These are phyloP conservation scores for Adansonia digitata DNA, from an alignment of 345 rosid genomes.

Conservation along the genomic window DNA sequence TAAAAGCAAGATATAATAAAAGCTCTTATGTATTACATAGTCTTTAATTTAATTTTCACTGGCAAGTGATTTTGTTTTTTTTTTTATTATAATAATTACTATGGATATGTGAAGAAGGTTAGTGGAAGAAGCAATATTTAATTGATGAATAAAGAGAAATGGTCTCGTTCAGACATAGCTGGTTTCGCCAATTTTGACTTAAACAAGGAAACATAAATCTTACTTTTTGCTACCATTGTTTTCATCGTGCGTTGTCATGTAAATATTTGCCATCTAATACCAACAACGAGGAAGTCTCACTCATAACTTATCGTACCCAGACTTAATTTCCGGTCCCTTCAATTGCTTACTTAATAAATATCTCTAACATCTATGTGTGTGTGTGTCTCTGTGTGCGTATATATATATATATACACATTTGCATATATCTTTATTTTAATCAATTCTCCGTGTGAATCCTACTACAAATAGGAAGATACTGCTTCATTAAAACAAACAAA, in stretches of 20 bases:
- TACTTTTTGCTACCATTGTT: conserved; percentile 5
- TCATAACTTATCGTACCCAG: neutral
- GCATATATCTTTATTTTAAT: no score
- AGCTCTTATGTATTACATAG: no score
- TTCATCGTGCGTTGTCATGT: conserved; percentile 13
- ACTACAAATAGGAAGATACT: no score
- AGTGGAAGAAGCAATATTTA: neutral
- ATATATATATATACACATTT: no score
- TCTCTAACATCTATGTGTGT: no score
- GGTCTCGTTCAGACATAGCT: conserved; percentile 11
- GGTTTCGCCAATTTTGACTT: conserved; percentile 21
- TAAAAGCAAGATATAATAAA: no score
- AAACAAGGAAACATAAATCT: conserved; percentile 13
- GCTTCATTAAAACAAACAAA: neutral
- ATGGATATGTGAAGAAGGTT: neutral
- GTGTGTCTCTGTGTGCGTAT: no score
- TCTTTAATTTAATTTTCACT: no score
- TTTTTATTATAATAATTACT: no score
- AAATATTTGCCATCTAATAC: neutral
- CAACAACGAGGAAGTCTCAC: neutral
- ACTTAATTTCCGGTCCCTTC: neutral
- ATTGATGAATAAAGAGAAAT: neutral
- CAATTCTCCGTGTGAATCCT: conserved; percentile 14
- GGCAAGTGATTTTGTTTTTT: no score
- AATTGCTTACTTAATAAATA: neutral